Evolutionary conservation across 2,329 filamentous ascomycete species (phyloP).

Genomic region (Aspergillus fumigatiaffinis): DNA sequence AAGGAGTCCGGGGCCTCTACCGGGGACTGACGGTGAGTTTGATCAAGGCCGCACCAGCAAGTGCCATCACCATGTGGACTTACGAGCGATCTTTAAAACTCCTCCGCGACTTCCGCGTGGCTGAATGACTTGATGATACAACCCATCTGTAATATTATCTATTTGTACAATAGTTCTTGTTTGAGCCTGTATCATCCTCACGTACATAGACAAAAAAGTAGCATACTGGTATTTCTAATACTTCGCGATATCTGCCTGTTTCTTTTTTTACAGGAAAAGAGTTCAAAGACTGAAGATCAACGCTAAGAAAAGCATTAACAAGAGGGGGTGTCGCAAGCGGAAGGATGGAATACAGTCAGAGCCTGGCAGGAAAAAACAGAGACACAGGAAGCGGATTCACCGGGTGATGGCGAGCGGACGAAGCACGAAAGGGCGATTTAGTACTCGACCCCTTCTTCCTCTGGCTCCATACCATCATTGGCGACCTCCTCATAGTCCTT

Average conservation of each 20-base stretch:
- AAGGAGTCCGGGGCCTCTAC: constrained; percentile 79
- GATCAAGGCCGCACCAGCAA: constrained; percentile 89
- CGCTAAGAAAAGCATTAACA: constrained; percentile 18
- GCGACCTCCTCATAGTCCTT: constrained; percentile 86
- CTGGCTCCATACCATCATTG: constrained; percentile 62
- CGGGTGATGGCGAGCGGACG: constrained; percentile 3
- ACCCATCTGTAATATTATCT: background rate
- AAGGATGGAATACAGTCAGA: constrained; percentile 10
- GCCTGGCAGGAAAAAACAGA: constrained; percentile 9
- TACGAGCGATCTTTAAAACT: constrained; percentile 72
- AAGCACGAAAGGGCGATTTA: constrained; percentile 15
- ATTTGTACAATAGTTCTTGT: background rate
- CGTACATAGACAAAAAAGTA: background rate
- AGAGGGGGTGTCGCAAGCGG: constrained; percentile 22
- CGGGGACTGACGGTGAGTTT: constrained; percentile 83
- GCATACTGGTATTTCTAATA: background rate
- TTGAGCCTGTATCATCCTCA: background rate
- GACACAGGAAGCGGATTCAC: constrained; percentile 15
- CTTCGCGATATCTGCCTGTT: background rate
- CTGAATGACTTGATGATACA: constrained; percentile 3
- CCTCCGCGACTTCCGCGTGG: constrained; percentile 44
- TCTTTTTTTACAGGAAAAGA: background rate
- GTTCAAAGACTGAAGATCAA: background rate
- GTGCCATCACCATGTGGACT: constrained; percentile 90
- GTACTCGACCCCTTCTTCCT: constrained; percentile 49